These are phyloP conservation scores for Penicillium sp. DNA, from an alignment of 2,329 filamentous ascomycete genomes.

Conservation along the genomic window DNA sequence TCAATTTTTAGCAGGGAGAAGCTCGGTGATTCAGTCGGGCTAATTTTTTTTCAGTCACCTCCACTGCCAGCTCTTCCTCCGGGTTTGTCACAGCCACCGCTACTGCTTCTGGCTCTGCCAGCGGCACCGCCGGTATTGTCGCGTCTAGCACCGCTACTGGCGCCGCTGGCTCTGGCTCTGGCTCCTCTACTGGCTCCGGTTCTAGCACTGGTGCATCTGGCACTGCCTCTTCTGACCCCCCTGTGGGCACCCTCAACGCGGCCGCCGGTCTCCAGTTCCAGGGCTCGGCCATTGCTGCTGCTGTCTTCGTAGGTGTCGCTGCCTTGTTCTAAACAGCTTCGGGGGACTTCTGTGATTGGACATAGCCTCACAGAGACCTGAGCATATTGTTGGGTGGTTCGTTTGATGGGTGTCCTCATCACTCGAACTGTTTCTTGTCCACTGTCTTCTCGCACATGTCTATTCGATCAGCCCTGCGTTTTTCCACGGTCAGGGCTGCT, in stretches of 20 bases:
- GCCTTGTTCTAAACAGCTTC: conserved; percentile 28
- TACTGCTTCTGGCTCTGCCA: conserved; percentile 17
- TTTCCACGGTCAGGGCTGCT: neutral
- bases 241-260: conserved; percentile 13
- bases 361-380: conserved; percentile 1
- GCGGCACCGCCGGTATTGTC: conserved; percentile 15
- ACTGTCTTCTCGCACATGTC: neutral
- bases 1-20: too few species aligned
- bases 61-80: conserved; percentile 27
- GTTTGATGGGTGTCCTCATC: conserved; percentile 7
- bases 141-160: conserved; percentile 10
- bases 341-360: neutral
- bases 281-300: conserved; percentile 33
- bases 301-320: conserved; percentile 38
- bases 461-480: neutral
- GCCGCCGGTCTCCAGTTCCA: conserved; percentile 31
- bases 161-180: conserved; percentile 3
- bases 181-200: conserved; percentile 12
- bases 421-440: neutral
- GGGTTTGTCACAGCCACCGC: conserved; percentile 20
- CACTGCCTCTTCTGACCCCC: conserved; percentile 7
- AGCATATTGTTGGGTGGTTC: conserved; percentile 10
- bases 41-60: conserved; percentile 6
- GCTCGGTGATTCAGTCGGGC: too few species aligned
- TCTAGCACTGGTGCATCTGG: neutral